Evolutionary conservation across 768 basidiomycete genomes (phyloP), one percentile per base, ranked within the genome.

Genomic region (Coprinellus aureogranulatus): DNA sequence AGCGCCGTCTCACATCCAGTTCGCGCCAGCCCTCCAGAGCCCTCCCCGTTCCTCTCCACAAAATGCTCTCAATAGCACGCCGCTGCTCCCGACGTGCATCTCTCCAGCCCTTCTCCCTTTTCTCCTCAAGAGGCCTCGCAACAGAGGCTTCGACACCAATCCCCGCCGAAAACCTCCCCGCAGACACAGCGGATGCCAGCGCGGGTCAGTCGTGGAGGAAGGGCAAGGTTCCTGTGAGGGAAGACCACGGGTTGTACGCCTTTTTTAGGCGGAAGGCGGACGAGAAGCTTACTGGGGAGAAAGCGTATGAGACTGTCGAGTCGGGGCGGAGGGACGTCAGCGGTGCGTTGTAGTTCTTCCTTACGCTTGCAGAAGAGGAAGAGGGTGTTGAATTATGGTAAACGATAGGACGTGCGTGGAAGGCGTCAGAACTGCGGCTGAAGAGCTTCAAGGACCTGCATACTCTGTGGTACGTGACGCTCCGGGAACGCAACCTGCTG

Each of bases 371-470:
- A 8, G 10, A n/a, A 16, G 41, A 34, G 8, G 34, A 14, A 34
- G 18, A n/a, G 9, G 41, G 37, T 39, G 9, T 18, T 44, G 20
- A 16, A 44, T n/a, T n/a, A n/a, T 44, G 20, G 41, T n/a, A 18
- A 5, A 10, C 10, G 8, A 6, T 66, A 95, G 96, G 94, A 40
- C 85, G 96, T 53, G 77, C 90, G 25, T 98, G 95, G 95, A 81
- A 75, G 53, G 88, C 94, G 6, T 78, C 83, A 10, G 97, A 98
- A 67, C 80, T 99, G 46, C 82, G 97, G 37, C 77, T 88, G 53
- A 98, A 98, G 73, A 90, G 86, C 61, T 98, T 98, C 77, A 82
- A 84, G 59, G 95, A 98, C 68, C 75, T 99, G 60, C 97, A 99
- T 71, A 90, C 87, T 9, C 79, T 99, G 37, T 99, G 97, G 96